Evolutionary conservation across 108 stramenopile genomes (phyloP), one percentile per base, ranked within the genome.

Genomic region (Pseudonitzschia delicatissima): DNA sequence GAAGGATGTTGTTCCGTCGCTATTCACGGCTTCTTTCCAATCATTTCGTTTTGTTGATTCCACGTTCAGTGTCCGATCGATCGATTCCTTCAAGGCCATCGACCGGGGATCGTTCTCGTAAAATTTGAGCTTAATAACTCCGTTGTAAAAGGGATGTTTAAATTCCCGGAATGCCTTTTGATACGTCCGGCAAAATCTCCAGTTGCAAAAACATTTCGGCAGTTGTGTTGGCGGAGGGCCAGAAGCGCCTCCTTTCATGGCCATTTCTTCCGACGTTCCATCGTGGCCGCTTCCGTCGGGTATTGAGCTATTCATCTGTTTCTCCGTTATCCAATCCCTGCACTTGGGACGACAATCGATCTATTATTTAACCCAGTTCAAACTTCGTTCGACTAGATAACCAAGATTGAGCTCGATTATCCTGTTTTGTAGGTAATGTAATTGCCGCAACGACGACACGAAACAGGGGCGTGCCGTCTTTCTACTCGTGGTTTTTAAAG

Each of bases 141-240:
- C 80, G 67, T 77, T 76, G 51, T 68, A 77, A 5, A 77, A 8
- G 17, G 76, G 72, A 42, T 82, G 80, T 26, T 65, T 64, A 57
- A 49, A 67, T 42, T 73, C 72, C 13, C 72, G 48, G 29, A 77
- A 68, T 11, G 63, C 71, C 60, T 82, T 82, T 71, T 82, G 80
- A 66, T 73, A 82, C 5, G 68, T 69, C 5, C 80, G 71, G 42
- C 80, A 82, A 42, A 77, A 44, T 48, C 70, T 82, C 80, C 80
- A 82, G 33, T 68, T 71, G 52, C 80, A 82, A 44, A 77, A 67
- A 47, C 80, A 82, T 42, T 74, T 77, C 15, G 80, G 80, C 0
- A 77, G 31, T 17, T 62, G 74, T 27, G 13, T 34, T n/a, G 66
- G 20, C 9, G 60, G 15, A 45, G 45, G 9, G n/a, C 13, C 40